These are phyloP conservation scores for Podosphaera xanthii DNA, from an alignment of 2,329 filamentous ascomycete genomes.

Conservation along the genomic window DNA sequence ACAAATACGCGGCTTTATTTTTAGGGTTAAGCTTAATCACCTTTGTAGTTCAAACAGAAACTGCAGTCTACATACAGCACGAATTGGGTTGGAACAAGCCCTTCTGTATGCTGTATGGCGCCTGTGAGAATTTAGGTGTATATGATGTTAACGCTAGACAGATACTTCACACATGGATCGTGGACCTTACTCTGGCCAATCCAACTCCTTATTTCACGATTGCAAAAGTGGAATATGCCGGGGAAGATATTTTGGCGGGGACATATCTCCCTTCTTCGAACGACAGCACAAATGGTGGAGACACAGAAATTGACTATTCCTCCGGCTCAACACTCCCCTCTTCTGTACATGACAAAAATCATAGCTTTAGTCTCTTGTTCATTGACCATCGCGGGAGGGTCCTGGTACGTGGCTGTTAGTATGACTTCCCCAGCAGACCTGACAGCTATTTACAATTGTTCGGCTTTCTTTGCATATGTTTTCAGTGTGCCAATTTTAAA, in stretches of 20 bases:
- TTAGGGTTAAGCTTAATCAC: slow-evolving; percentile 61
- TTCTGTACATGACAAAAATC: slow-evolving; percentile 55
- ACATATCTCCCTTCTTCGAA: slow-evolving; percentile 37
- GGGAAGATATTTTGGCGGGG: slow-evolving; percentile 73
- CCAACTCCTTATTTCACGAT: slow-evolving; percentile 56
- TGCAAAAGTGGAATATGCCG: slow-evolving; percentile 55
- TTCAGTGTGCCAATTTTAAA: slow-evolving; percentile 80
- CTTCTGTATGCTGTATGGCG: slow-evolving; percentile 83
- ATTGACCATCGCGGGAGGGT: slow-evolving; percentile 72
- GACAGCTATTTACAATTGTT: slow-evolving; percentile 98
- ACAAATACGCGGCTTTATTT: slow-evolving; percentile 70
- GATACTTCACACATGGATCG: slow-evolving; percentile 78
- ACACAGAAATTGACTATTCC: slow-evolving; percentile 48
- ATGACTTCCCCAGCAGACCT: slow-evolving; percentile 82
- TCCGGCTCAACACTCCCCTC: slow-evolving; percentile 26
- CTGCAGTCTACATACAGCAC: slow-evolving; percentile 84
- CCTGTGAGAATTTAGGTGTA: not conserved
- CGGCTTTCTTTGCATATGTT: slow-evolving; percentile 92
- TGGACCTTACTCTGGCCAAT: slow-evolving; percentile 78
- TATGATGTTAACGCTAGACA: slow-evolving; percentile 11
- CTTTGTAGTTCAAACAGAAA: slow-evolving; percentile 88
- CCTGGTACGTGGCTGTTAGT: slow-evolving; percentile 90
- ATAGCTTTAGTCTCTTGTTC: slow-evolving; percentile 67
- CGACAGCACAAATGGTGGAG: slow-evolving; percentile 68
- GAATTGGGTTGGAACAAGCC: slow-evolving; percentile 88